phyloP scores from a whole-genome alignment of 2,329 filamentous ascomycete species.

The Tolypocladium nubicola region DNA sequence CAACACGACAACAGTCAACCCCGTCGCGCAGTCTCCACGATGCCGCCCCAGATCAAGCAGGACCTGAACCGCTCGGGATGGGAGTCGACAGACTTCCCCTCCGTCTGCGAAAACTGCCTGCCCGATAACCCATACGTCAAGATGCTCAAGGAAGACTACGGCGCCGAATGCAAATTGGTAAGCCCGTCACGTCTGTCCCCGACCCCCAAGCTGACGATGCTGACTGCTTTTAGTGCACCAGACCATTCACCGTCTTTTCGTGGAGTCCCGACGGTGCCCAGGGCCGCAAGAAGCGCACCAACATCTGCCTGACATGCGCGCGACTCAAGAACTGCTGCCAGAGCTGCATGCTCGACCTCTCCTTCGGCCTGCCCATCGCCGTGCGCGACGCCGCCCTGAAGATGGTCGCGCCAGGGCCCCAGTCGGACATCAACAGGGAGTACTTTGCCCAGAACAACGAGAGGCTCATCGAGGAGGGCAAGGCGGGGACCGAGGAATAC shows the following conservation, averaged over 20 bases:
- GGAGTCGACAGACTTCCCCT: constrained; percentile 88
- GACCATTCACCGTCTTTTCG: constrained; percentile 89
- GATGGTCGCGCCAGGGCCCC: constrained; percentile 90
- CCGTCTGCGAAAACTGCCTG: constrained; percentile 84
- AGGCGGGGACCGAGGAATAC: constrained; percentile 77
- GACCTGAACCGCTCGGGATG: constrained; percentile 92
- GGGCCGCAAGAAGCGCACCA: constrained; percentile 83
- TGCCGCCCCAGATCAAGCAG: constrained; percentile 91
- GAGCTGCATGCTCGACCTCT: constrained; percentile 95
- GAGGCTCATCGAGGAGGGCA: constrained; percentile 85
- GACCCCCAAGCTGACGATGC: not conserved
- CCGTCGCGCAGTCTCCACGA: constrained; percentile 20
- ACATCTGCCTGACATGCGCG: constrained; percentile 92
- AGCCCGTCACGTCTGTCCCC: constrained; percentile 3
- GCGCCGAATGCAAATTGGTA: constrained; percentile 68
- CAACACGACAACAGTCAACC: not conserved
- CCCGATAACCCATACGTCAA: constrained; percentile 97
- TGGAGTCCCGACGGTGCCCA: constrained; percentile 88
- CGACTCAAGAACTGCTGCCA: constrained; percentile 98
- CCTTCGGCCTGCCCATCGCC: constrained; percentile 88
- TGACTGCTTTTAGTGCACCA: constrained; percentile 52
- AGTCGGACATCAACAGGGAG: constrained; percentile 88
- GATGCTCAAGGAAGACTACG: constrained; percentile 97
- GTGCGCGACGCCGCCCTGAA: constrained; percentile 94
- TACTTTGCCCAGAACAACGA: constrained; percentile 98